Base-by-base conservation (phyloP, 306 rosid species). In the Betula pendula region DNA sequence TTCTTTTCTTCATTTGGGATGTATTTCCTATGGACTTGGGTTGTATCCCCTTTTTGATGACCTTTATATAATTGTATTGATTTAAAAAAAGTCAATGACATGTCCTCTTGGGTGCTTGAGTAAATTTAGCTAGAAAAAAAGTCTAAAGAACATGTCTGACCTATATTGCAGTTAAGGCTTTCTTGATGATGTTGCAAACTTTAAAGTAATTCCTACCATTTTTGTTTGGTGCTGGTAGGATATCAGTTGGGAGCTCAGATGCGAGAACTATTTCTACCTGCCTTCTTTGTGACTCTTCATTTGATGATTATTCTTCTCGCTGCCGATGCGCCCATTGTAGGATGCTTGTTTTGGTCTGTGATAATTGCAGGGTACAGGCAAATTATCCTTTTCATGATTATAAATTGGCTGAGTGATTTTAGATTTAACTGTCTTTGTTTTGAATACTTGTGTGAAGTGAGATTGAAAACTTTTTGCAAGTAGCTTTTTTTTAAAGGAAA, bases 241-340 rank as follows among this genome's bases (percentile, higher is more conserved):
- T 92, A 70, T 85, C 96, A n/a, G 96, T 92, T 79, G 96, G 97
- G 82, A 86, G 97, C 84, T 89, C 90, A 79, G 97, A 87, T 69
- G 74, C 85, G 58, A 84, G 87, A 60, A 78, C 86, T 68, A 25
- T 90, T 50, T 95, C 96, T 24, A 56, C 83, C 77, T 95, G 97
- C 82, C 97, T 95, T 76, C 68, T 80, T 29, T 95, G 98, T 71
- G 77, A 70, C 68, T 49, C 87, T 50, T 83, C 90, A 19, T 92
- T 82, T 89, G 98, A 95, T 73, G 91, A 95, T 84, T 95, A 95
- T 77, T 85, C 95, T 79, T 81, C 91, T 77, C 97, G 98, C 75
- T 85, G 85, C 79, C 89, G 96, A 72, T 92, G 98, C 80, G 59
- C 87, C 70, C 68, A 84, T 67, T 92, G 98, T 83, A 80, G 98